Evolutionary conservation across 305 asterid genomes (phyloP).

Genomic region (Solanum hybrid): DNA sequence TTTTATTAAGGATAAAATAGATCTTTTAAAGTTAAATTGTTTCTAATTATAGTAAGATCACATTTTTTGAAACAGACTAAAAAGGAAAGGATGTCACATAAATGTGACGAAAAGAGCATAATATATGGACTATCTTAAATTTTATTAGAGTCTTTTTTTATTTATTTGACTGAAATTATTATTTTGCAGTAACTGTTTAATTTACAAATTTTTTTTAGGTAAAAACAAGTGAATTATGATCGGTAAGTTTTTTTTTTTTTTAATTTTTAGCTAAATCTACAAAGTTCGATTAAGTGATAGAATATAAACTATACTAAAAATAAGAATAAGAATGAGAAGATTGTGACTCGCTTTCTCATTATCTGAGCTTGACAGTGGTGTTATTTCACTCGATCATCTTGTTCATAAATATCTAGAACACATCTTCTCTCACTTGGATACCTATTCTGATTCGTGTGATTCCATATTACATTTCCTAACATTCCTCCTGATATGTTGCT

Average conservation of each 20-base stretch:
- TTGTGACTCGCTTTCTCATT: background rate
- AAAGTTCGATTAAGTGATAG: background rate
- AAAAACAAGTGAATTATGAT: background rate
- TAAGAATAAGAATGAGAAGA: background rate
- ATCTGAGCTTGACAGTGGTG: background rate
- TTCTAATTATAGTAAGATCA: background rate
- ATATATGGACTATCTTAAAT: background rate
- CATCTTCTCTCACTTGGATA: background rate
- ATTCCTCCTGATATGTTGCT: background rate
- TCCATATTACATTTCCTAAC: background rate
- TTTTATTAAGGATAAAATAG: no score
- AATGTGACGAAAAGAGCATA: background rate
- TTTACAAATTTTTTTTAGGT: background rate
- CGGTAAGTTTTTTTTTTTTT: no score
- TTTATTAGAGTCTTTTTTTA: no score
- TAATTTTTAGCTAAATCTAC: no score
- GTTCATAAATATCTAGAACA: background rate
- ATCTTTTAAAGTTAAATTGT: background rate
- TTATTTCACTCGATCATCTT: background rate
- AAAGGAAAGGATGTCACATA: background rate
- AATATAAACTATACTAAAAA: background rate
- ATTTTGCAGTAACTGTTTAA: no score
- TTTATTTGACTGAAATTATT: background rate
- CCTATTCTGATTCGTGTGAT: background rate
- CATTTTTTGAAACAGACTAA: background rate